Evolutionary conservation across 139 green algal species (phyloP), one percentile per base, ranked within the genome.

Genomic region (Chlamydomonas urium): DNA sequence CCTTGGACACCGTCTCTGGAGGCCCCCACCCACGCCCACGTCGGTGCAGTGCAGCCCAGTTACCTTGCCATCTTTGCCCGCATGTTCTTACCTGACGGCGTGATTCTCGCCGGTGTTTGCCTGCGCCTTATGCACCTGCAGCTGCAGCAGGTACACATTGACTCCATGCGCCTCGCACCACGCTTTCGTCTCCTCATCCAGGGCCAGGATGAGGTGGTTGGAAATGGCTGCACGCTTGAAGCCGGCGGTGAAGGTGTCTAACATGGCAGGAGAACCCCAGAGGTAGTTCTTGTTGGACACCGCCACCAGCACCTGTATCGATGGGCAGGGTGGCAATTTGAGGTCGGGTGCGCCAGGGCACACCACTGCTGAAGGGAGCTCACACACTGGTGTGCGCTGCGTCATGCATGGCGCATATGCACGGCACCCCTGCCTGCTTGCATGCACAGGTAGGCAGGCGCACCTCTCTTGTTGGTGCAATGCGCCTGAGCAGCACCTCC

Each of bases 151-250:
- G 47, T 82, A 86, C 5, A 53, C 72, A 68, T 88, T 85, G 29
- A 85, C 56, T 3, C 65, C 63, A 24, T 79, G 74, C n/a, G 70
- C 23, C 24, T 72, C 28, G 24, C 37, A 56, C 68, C 69, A 80
- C 0, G 42, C 3, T 35, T 73, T 53, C 1, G 93, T 82, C 68
- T 94, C 74, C 21, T 87, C 47, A 71, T 98, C 94, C 17, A 98
- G 81, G 1, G 92, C 94, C 29, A 98, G 81, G 0, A 98, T 81
- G 37, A 98, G 48, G 71, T 91, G 96, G 81, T 97, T 98, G 2
- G 33, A 83, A 0, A 87, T 4, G 32, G 19, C 60, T 6, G 60
- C 29, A 45, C 29, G 32, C 33, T 82, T 69, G 1, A 97, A 72
- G 5, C 75, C 84, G 35, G 87, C 69, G 1, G 86, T 68, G 74